These are phyloP conservation scores for Striga hermonthica DNA, from an alignment of 305 asterid genomes.

Conservation along the genomic window DNA sequence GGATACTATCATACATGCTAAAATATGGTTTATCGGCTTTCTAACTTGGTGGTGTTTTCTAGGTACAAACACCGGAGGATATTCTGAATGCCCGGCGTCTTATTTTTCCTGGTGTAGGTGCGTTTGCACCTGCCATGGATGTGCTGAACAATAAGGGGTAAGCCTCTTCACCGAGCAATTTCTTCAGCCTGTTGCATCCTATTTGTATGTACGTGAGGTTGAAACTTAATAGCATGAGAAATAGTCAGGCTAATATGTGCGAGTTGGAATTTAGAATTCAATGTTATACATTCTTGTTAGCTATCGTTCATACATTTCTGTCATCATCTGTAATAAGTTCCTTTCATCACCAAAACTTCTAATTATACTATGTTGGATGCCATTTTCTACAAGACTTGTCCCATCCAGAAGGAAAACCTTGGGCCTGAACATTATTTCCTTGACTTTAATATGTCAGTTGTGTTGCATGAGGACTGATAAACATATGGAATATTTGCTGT, in stretches of 20 bases:
- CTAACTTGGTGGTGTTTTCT: slow-evolving; percentile 23
- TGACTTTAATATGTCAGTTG: no score
- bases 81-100: slow-evolving; percentile 76
- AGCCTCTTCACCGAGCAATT: slow-evolving; percentile 20
- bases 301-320: neutral
- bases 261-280: neutral
- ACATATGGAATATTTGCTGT: no score
- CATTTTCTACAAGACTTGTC: no score
- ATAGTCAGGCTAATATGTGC: neutral
- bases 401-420: no score
- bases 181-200: neutral
- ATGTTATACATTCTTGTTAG: slow-evolving; percentile 9
- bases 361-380: neutral
- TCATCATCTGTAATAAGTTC: neutral
- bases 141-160: slow-evolving; percentile 78
- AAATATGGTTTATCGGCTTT: neutral
- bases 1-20: slow-evolving; percentile 1
- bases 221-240: no score
- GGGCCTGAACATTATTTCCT: no score
- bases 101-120: slow-evolving; percentile 95
- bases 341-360: neutral
- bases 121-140: slow-evolving; percentile 96
- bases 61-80: slow-evolving; percentile 87
- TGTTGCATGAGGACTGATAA: no score
- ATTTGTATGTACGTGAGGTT: neutral